Conservation (phyloP, 2,329 filamentous ascomycete species). For the Colletotrichum liriopes region DNA sequence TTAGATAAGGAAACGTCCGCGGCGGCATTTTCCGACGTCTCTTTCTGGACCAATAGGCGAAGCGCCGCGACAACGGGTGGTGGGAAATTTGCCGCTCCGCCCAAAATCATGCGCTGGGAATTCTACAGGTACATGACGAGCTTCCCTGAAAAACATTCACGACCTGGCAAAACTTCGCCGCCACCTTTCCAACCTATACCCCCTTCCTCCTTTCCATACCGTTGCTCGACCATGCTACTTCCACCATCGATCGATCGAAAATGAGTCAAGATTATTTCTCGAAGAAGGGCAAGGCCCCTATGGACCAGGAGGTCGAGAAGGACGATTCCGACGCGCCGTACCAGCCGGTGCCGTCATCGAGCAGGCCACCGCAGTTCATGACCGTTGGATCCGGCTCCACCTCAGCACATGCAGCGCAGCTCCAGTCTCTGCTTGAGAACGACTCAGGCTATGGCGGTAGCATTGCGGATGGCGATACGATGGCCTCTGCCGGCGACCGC, state of each 20-base stretch:
- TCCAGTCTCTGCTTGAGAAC: constrained; percentile 85
- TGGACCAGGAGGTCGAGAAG: constrained; percentile 49
- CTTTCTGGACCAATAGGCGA: constrained; percentile 49
- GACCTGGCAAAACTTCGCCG: constrained; percentile 32
- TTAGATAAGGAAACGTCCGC: constrained; percentile 47
- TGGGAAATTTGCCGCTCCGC: constrained; percentile 50
- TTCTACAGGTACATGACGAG: constrained; percentile 27
- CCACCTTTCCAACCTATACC: constrained; percentile 19
- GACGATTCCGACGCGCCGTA: constrained; percentile 49
- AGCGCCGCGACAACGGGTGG: constrained; percentile 44
- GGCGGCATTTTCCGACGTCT: constrained; percentile 46
- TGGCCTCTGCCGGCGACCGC: constrained; percentile 49
- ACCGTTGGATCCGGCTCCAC: constrained; percentile 88
- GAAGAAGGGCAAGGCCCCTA: constrained; percentile 67
- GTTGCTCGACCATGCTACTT: constrained; percentile 54
- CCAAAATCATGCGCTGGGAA: constrained; percentile 50
- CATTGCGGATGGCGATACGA: constrained; percentile 74
- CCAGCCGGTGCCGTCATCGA: constrained; percentile 47
- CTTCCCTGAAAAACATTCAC: constrained; percentile 42
- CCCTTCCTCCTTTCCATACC: constrained; percentile 17
- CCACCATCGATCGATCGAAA: constrained; percentile 49
- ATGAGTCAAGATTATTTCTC: constrained; percentile 75
- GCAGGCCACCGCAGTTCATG: constrained; percentile 78
- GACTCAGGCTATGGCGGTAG: constrained; percentile 96
- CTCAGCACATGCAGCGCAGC: constrained; percentile 84